phyloP scores from a whole-genome alignment of 768 basidiomycete genomes.

The Termitomyces sp. region DNA sequence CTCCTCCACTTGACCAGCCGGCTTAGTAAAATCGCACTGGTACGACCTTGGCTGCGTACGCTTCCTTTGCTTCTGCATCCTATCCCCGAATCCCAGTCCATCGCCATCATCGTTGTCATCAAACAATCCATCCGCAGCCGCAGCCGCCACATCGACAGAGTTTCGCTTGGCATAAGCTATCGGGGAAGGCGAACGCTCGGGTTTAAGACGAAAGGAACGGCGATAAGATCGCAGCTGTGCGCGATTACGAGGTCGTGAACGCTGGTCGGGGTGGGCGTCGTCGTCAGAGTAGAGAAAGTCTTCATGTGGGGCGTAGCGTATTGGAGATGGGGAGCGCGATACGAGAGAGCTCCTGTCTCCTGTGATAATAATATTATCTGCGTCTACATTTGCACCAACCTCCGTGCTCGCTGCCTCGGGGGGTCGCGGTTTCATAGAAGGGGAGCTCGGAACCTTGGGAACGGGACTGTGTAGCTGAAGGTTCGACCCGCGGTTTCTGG shows the following conservation, averaged over 20 bases:
- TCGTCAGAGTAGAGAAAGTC: constrained; percentile 11
- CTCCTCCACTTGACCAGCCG: constrained; percentile 2
- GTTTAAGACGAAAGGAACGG: constrained; percentile 7
- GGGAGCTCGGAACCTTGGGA: neutral
- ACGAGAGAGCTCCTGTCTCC: constrained; percentile 14
- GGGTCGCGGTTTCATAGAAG: neutral
- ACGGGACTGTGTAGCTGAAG: neutral
- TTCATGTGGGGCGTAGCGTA: constrained; percentile 28
- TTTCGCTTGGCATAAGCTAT: constrained; percentile 19
- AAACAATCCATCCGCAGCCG: neutral
- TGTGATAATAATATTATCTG: constrained; percentile 16
- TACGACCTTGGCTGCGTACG: constrained; percentile 19
- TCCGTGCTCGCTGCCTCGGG: neutral
- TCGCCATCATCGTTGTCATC: neutral
- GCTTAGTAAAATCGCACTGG: constrained; percentile 16
- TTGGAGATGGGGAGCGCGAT: constrained; percentile 27
- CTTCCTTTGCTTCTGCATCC: neutral
- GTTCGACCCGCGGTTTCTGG: neutral
- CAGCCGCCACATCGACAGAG: constrained; percentile 7
- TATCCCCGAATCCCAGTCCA: neutral
- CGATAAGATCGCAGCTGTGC: constrained; percentile 9
- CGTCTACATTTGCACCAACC: constrained; percentile 7
- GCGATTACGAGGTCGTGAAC: constrained; percentile 7
- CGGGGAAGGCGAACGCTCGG: constrained; percentile 14
- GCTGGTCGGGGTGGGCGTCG: neutral